A percentile compares a stretch with the other conserved stretches of the same genome.
Evolutionary conservation across 306 rosid genomes (phyloP).

Genomic region (Pueraria montana): DNA sequence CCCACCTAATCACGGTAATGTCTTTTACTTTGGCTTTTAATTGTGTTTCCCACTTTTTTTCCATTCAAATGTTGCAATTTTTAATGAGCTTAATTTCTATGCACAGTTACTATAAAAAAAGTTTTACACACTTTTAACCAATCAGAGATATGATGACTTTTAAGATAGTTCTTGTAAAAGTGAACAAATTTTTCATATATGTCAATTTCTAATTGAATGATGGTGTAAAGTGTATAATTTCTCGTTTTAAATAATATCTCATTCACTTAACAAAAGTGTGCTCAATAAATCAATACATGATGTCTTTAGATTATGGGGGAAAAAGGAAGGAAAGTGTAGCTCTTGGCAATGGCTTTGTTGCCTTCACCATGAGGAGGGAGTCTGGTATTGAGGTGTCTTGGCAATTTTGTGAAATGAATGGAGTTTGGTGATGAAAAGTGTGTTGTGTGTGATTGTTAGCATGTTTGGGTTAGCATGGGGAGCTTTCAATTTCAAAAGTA

Average conservation of each 20-base stretch:
- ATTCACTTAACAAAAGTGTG: slow-evolving; percentile 19
- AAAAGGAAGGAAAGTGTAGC: background rate
- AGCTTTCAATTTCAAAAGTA: too few relatives aligned
- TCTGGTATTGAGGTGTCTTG: slow-evolving; percentile 1
- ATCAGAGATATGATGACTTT: background rate
- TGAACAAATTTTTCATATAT: background rate
- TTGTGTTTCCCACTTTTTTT: background rate
- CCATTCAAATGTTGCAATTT: background rate
- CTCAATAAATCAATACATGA: slow-evolving; percentile 31
- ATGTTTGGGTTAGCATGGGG: too few relatives aligned
- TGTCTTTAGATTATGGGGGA: background rate
- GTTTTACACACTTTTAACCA: background rate
- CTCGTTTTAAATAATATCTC: too few relatives aligned
- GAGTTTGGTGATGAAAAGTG: background rate
- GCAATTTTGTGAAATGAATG: background rate
- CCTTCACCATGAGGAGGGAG: background rate
- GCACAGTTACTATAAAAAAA: background rate
- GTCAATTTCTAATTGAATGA: background rate
- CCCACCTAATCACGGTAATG: slow-evolving; percentile 95
- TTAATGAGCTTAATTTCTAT: background rate
- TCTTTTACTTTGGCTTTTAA: slow-evolving; percentile 22
- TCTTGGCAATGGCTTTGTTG: slow-evolving; percentile 33
- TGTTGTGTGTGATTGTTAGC: background rate
- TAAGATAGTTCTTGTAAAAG: background rate
- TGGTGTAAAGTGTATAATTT: background rate